Conservation (phyloP, 2,329 filamentous ascomycete genomes). For the Penicillium sp. region DNA sequence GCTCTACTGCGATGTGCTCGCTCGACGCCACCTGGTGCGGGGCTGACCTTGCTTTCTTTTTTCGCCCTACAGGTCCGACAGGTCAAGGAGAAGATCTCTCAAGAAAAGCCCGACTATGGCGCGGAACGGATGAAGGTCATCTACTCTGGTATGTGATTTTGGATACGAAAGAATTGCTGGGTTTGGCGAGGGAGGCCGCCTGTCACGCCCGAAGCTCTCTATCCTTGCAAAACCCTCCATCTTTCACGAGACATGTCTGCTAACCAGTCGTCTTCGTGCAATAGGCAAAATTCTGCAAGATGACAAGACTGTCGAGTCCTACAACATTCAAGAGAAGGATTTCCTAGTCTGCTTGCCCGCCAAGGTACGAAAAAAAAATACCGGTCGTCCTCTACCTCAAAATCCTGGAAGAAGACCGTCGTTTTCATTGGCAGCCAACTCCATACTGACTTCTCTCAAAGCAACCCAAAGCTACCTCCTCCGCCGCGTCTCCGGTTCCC, state of each 20-base stretch:
- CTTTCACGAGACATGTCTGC: not conserved
- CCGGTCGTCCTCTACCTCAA: not conserved
- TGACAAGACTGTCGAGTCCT: conserved; percentile 92
- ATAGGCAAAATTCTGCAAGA: conserved; percentile 97
- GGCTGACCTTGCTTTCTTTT: conserved; percentile 30
- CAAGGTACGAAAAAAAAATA: conserved; percentile 66
- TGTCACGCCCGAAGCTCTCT: not conserved
- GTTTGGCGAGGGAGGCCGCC: not conserved
- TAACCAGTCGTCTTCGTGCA: conserved; percentile 12
- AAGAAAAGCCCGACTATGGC: conserved; percentile 88
- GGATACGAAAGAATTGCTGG: not conserved
- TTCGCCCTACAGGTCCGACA: conserved; percentile 68
- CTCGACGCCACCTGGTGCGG: conserved; percentile 32
- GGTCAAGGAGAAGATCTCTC: conserved; percentile 88
- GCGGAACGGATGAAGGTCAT: conserved; percentile 90
- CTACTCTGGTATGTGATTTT: conserved; percentile 77
- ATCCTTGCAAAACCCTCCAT: not conserved
- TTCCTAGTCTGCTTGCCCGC: conserved; percentile 99
- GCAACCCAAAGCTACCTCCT: conserved; percentile 68
- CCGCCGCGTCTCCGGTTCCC: conserved; percentile 39
- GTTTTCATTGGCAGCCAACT: not conserved
- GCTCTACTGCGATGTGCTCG: conserved; percentile 6
- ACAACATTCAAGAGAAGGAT: conserved; percentile 99
- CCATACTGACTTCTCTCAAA: not conserved
- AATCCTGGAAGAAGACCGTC: not conserved